phyloP scores from a whole-genome alignment of 2,329 filamentous ascomycete genomes.

The Daldinia sp. region DNA sequence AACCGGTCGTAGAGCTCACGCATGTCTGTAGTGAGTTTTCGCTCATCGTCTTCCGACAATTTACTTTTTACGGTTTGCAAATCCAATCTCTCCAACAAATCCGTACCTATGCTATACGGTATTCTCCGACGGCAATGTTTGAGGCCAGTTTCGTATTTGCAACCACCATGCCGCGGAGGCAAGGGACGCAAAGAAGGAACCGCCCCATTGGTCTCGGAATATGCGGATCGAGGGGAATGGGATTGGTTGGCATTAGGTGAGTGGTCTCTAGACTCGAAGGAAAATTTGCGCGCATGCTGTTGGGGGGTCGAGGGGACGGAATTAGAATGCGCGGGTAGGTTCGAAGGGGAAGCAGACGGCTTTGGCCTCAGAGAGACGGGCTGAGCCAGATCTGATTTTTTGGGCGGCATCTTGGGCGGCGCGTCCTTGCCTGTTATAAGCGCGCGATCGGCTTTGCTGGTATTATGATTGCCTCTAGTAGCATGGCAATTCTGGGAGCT shows the following conservation, averaged over 20 bases:
- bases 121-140: slow-evolving; percentile 86
- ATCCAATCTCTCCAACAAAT: slow-evolving; percentile 78
- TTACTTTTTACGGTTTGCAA: slow-evolving; percentile 78
- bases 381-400: slow-evolving; percentile 54
- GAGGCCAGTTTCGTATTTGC: slow-evolving; percentile 89
- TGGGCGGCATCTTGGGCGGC: slow-evolving; percentile 63
- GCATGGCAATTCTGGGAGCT: slow-evolving; percentile 70
- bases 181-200: slow-evolving; percentile 76
- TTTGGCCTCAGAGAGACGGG: slow-evolving; percentile 46
- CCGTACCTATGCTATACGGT: slow-evolving; percentile 89
- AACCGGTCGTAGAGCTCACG: slow-evolving; percentile 85
- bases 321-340: slow-evolving; percentile 76
- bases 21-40: slow-evolving; percentile 84
- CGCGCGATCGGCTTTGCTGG: slow-evolving; percentile 71
- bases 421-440: slow-evolving; percentile 71
- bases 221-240: slow-evolving; percentile 89
- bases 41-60: slow-evolving; percentile 78
- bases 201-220: slow-evolving; percentile 86
- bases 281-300: slow-evolving; percentile 86
- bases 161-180: slow-evolving; percentile 71
- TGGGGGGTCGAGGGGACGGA: slow-evolving; percentile 95
- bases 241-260: slow-evolving; percentile 82
- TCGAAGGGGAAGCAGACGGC: slow-evolving; percentile 55
- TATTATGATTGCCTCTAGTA: slow-evolving; percentile 69
- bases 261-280: slow-evolving; percentile 80